Base-by-base conservation (phyloP, 805 yeast species). In the Huiozyma naganishii region DNA sequence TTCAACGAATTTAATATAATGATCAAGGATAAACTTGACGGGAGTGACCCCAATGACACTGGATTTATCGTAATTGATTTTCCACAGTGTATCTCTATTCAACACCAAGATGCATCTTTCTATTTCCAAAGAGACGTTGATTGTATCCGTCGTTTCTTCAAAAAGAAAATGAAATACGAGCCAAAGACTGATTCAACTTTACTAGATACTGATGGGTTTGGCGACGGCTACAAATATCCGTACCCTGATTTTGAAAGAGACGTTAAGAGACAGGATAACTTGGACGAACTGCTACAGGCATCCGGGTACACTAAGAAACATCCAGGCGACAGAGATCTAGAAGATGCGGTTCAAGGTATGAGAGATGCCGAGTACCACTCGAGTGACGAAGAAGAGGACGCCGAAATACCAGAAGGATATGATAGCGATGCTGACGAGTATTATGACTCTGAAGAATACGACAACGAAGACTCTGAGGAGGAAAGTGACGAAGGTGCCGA, bases 1-100 rank as follows among this genome's bases (percentile, higher is more conserved):
- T 92, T 80, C 68, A 92, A 92, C 63, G 99, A 92, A 66, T 92
- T 92, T 65, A 92, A 92, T 62, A 87, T 92, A 52, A 86, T 92
- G 75, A 71, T 83, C 36, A 83, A 83, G 49, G 70, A 75, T 30
- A 76, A 74, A 38, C 74, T 71, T 5, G 66, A 67, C 17, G 69
- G 59, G 36, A 57, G 70, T 13, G 69, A 61, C 38, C 58, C 70
- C 17, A 66, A 64, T 45, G 85, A 79, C 44, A 65, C 67, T 37
- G 92, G 85, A 41, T 86, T 88, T 55, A 82, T 89, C 17, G 95
- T 92, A 28, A 90, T 92, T 55, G 99, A 92, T 71, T 92, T 92
- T 71, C 99, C 99, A 3, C 99, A 92, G 65, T 90, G 97, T 77
- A 83, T 92, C 12, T 86, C 96, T 23, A 84, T 85, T 39, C 89